Base-by-base conservation (phyloP, 139 green algal genomes). In the Pleodorina starrii region DNA sequence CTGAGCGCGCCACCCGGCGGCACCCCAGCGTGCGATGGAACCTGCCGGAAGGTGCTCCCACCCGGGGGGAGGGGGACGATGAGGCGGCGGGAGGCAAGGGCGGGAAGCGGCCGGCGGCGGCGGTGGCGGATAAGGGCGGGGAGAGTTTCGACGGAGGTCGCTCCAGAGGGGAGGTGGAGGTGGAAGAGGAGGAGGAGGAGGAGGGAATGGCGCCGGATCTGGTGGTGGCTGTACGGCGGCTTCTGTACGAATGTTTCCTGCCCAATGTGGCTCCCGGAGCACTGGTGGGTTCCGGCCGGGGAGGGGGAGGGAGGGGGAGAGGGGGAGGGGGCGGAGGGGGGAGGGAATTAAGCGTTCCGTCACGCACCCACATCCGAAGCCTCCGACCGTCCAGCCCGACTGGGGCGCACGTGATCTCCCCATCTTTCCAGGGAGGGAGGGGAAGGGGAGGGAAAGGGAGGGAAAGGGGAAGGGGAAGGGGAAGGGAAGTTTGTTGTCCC, bases 221-320 rank as follows among this genome's bases (percentile, higher is more conserved):
- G 11, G 27, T 43, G 50, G 29, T 7, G 5, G 60, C 81, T 17
- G n/a, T 87, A 25, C 43, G n/a, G n/a, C 43, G 76, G 77, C 76
- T 96, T 36, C 27, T 93, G 27, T 66, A 93, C 50, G 48, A 92
- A 32, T 80, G 91, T 78, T 36, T 96, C 32, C 10, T 92, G 11
- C 89, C 87, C 23, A 48, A 66, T 0, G 66, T 92, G n/a, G 77
- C 87, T 5, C 73, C 91, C 29, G 86, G 79, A 1, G 86, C 91
- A 4, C 51, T 87, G 32, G 82, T 92, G 69, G 36, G 87, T 36
- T 78, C 17, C 57, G 57, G 57, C 57, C 12, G 57, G 63, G 71
- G 29, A 38, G 38, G 71, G 12, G 42, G 48, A 10, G 32, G 46
- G 46, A 23, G 44, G 25, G 46, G 29, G 4, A n/a, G 46, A 46